Base-by-base conservation (phyloP, 2,329 filamentous ascomycete genomes). In the Cryphonectria parasitica region DNA sequence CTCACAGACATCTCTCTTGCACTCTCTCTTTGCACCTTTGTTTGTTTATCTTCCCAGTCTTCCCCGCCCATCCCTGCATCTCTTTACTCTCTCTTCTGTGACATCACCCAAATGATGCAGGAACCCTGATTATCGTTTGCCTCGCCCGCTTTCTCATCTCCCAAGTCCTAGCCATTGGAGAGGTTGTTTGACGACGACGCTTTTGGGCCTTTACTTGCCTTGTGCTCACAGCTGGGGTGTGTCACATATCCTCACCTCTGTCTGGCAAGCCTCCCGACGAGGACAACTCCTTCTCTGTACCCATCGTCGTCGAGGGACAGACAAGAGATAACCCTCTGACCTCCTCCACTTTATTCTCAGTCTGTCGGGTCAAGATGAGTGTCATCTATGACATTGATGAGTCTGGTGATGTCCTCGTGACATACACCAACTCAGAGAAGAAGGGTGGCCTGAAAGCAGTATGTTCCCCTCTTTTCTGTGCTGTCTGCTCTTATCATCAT, bases 391-490 rank as follows among this genome's bases (percentile, higher is more conserved):
- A 81, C 72, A 78, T 81, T 67, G 79, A 81, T 74, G 77, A 78
- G 73, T 79, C 80, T 73, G 80, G 80, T 73, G 77, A 80, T 69
- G 78, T 81, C 73, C 76, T 80, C 67, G 78, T 75, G 75, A 80
- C 79, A 13, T 81, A 81, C 70, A 75, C 71, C 67, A 72, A 74
- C 31, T 66, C 72, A 11, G 73, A 74, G 31, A 75, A 74, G 31
- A 75, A 75, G 43, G 75, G 75, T 67, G 68, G 67, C 19, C 69
- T 78, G 56, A 74, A 74, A 56, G 71, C 74, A 7, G 78, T 80
- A 67, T 25, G 77, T 75, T 5, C 28, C 34, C 17, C 28, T 39
- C 17, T 11, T 62, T 31, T 25, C 34, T 22, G 39, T n/a, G 56
- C 22, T 60, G 2, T 36, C 4, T 17, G 8, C 3, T 3, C 25